A percentile compares a stretch with the other conserved stretches of the same genome.
Evolutionary conservation across 352 stramenopile genomes (phyloP).

Genomic region (Phytophthora ramorum): DNA sequence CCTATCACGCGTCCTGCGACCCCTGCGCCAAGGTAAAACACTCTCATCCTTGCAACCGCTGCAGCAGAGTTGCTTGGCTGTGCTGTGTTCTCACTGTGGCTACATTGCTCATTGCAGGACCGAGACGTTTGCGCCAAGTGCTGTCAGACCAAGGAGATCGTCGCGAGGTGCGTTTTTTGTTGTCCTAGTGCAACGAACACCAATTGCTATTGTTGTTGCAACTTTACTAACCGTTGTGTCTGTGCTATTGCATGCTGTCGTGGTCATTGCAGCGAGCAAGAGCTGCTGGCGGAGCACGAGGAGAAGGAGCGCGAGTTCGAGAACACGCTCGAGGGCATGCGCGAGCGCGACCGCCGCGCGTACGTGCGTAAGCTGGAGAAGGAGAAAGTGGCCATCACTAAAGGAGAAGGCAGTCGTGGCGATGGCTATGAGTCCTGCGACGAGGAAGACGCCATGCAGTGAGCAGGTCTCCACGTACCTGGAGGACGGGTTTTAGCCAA

Average conservation of each 20-base stretch:
- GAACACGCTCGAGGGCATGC: constrained; percentile 64
- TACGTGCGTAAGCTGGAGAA: constrained; percentile 74
- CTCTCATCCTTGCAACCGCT: background rate
- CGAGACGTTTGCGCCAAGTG: constrained; percentile 92
- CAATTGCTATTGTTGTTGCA: background rate
- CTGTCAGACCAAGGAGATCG: constrained; percentile 77
- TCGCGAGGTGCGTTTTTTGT: constrained; percentile 53
- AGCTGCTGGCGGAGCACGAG: constrained; percentile 53
- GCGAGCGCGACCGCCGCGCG: constrained; percentile 80
- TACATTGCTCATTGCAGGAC: constrained; percentile 35
- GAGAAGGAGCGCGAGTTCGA: constrained; percentile 63
- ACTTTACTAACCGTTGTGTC: background rate
- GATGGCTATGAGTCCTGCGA: constrained; percentile 60
- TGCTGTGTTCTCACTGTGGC: constrained; percentile 5
- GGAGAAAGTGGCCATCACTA: constrained; percentile 51
- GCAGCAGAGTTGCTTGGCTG: background rate
- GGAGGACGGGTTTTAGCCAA: constrained; percentile 28
- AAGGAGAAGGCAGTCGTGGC: constrained; percentile 34
- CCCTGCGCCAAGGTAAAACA: constrained; percentile 81
- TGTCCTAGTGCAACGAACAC: background rate
- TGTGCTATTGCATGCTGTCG: background rate
- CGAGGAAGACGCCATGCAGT: constrained; percentile 62
- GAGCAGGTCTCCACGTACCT: constrained; percentile 1
- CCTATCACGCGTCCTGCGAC: constrained; percentile 96
- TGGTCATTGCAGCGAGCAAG: constrained; percentile 49